Evolutionary conservation across 768 basidiomycete species (phyloP).

Genomic region (Chlorophyllum brunneum): DNA sequence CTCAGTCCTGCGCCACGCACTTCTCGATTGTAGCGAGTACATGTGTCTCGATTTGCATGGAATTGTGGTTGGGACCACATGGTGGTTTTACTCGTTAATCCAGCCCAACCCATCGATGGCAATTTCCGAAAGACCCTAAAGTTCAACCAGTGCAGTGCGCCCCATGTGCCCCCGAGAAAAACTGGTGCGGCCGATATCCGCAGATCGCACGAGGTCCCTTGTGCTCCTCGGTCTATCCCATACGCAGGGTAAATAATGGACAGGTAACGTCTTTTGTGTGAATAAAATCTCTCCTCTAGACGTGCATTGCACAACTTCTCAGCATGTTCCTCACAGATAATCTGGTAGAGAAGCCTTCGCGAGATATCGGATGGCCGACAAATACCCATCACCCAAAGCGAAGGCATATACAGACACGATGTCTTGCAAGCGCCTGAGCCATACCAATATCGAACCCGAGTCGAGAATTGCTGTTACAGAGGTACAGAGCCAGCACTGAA

Average conservation of each 20-base stretch:
- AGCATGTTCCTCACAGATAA: not conserved
- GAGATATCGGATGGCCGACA: not conserved
- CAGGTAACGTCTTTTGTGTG: not conserved
- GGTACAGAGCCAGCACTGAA: not conserved
- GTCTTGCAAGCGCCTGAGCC: not conserved
- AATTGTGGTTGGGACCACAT: too few species aligned
- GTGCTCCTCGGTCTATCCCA: not conserved
- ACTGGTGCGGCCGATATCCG: too few species aligned
- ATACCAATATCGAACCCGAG: not conserved
- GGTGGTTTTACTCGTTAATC: not conserved
- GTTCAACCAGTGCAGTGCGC: too few species aligned
- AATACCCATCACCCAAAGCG: not conserved
- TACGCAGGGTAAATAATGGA: not conserved
- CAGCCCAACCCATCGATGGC: not conserved
- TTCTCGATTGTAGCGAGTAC: too few species aligned
- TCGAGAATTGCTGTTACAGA: not conserved
- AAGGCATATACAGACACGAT: too few species aligned
- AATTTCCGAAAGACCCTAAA: not conserved
- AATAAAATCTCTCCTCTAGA: not conserved
- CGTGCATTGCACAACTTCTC: not conserved
- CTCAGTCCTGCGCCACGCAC: too few species aligned
- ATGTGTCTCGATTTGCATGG: too few species aligned
- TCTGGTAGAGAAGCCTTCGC: not conserved
- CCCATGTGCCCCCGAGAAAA: too few species aligned
- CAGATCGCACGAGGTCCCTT: too few species aligned